These are phyloP conservation scores for Fusarium tjaetaba DNA, from an alignment of 2,329 filamentous ascomycete species.

Conservation along the genomic window DNA sequence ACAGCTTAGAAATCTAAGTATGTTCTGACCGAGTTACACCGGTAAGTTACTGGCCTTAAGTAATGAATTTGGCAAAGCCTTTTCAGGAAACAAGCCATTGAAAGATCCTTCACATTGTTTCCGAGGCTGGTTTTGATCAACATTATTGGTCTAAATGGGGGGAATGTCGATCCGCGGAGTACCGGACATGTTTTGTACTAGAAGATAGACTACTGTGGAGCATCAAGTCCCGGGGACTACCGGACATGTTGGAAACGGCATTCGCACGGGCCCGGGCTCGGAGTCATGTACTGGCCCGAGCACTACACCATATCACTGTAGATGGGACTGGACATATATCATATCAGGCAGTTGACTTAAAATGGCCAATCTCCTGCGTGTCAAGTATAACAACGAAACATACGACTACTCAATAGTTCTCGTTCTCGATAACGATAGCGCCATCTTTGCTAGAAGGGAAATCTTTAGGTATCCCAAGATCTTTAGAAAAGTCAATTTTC, in stretches of 20 bases:
- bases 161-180: neutral
- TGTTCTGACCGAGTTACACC: accelerated
- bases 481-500: neutral
- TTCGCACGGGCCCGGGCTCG: neutral
- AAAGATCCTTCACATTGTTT: neutral
- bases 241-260: neutral
- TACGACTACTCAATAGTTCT: neutral
- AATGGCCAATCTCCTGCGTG: too few relatives aligned
- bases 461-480: neutral
- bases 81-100: neutral
- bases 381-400: neutral
- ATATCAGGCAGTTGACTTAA: neutral
- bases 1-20: neutral
- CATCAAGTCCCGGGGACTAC: too few relatives aligned
- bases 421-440: neutral
- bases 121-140: neutral
- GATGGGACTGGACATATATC: neutral
- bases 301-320: neutral
- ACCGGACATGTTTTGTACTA: neutral
- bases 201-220: too few relatives aligned
- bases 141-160: neutral
- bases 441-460: neutral
- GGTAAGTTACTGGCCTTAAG: neutral
- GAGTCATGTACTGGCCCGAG: neutral
- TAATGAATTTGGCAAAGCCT: neutral